phyloP scores from a whole-genome alignment of 768 basidiomycete species.

The Leccinum longicurvipes region DNA sequence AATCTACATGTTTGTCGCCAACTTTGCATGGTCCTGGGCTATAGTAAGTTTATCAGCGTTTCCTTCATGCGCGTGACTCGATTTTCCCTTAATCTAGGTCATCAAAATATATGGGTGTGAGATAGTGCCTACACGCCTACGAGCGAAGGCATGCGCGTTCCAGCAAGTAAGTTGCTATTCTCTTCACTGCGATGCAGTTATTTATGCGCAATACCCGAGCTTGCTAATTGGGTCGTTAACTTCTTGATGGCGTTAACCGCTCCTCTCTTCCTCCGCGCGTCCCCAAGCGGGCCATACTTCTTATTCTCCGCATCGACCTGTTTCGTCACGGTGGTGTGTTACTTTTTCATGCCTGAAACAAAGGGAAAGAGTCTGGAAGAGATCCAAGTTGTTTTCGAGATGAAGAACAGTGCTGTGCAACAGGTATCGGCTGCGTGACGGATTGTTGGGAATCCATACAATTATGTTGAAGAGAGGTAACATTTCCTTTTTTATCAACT shows the following conservation, averaged over 20 bases:
- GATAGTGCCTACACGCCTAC: conserved; percentile 46
- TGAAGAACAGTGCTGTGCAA: not conserved
- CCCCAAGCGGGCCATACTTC: conserved; percentile 47
- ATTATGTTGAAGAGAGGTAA: no score
- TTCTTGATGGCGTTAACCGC: conserved; percentile 44
- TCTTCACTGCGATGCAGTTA: not conserved
- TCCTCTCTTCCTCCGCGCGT: conserved; percentile 43
- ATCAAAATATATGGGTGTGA: conserved; percentile 42
- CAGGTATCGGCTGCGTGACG: not conserved
- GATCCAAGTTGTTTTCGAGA: conserved; percentile 37
- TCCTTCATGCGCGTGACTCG: not conserved
- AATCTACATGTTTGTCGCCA: conserved; percentile 46
- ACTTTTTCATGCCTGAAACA: conserved; percentile 42
- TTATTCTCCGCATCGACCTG: conserved; percentile 39
- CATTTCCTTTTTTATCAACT: not conserved
- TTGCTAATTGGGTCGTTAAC: conserved; percentile 35
- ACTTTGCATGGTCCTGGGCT: conserved; percentile 44
- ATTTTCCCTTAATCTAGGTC: conserved; percentile 17
- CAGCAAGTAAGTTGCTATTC: conserved; percentile 37
- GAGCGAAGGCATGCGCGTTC: conserved; percentile 41
- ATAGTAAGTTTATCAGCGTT: conserved; percentile 24
- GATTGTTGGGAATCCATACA: not conserved
- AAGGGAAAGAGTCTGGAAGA: conserved; percentile 43
- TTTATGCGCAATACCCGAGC: conserved; percentile 14
- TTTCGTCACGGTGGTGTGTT: conserved; percentile 37